Percentiles rank a stretch among this genome's conserved stretches.
These are phyloP conservation scores for Xylariaceae sp. DNA, from an alignment of 2,329 filamentous ascomycete genomes.

Conservation along the genomic window DNA sequence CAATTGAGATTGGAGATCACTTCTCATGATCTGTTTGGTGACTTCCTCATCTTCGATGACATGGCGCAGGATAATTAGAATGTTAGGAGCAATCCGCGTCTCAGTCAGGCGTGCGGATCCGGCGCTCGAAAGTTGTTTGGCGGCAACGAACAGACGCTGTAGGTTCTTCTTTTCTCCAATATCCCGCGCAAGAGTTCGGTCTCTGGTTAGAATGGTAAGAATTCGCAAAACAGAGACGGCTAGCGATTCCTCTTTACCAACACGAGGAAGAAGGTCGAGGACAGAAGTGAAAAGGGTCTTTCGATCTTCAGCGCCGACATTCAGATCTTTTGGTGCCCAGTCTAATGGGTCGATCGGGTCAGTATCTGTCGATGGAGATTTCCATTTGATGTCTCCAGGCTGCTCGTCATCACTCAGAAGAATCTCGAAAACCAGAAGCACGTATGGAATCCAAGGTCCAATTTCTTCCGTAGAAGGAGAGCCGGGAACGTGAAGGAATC, in stretches of 20 bases:
- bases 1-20: conserved; percentile 79
- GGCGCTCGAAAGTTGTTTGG: conserved; percentile 80
- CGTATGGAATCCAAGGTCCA: conserved; percentile 89
- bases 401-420: conserved; percentile 86
- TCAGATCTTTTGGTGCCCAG: conserved; percentile 54
- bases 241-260: conserved; percentile 82
- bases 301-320: conserved; percentile 63
- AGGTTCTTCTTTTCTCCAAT: conserved; percentile 87
- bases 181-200: conserved; percentile 66
- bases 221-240: conserved; percentile 80
- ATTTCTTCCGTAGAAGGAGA: conserved; percentile 69
- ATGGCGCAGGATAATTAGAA: conserved; percentile 85
- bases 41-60: conserved; percentile 92
- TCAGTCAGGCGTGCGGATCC: conserved; percentile 68
- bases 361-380: conserved; percentile 45
- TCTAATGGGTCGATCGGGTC: conserved; percentile 49
- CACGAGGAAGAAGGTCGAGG: conserved; percentile 77
- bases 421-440: conserved; percentile 85
- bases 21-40: conserved; percentile 85
- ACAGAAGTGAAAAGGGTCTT: conserved; percentile 68
- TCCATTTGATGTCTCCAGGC: conserved; percentile 71
- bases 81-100: conserved; percentile 50
- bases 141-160: conserved; percentile 88
- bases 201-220: conserved; percentile 81
- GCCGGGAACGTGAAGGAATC: conserved; percentile 69